A percentile compares a stretch with the other conserved stretches of the same genome.
Conservation (phyloP, 2,329 filamentous ascomycete species). For the Colletotrichum salicis region DNA sequence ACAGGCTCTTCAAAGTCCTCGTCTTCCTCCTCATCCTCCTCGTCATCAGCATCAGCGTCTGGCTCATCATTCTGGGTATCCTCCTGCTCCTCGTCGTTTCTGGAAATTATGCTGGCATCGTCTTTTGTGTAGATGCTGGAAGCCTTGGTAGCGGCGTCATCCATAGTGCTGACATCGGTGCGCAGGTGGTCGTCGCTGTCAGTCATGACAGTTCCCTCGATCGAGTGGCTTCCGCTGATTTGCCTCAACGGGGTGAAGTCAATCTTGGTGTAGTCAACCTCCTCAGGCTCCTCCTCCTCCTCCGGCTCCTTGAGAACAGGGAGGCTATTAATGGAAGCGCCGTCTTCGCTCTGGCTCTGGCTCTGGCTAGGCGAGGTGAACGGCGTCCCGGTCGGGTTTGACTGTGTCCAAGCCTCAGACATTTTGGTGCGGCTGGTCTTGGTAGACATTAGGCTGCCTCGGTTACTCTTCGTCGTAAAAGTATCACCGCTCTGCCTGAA, state of each 20-base stretch:
- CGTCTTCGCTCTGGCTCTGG: slow-evolving; percentile 66
- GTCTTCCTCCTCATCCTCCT: slow-evolving; percentile 59
- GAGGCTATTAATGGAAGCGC: slow-evolving; percentile 55
- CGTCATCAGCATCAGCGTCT: slow-evolving; percentile 51
- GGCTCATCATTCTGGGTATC: slow-evolving; percentile 44
- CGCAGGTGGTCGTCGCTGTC: slow-evolving; percentile 36
- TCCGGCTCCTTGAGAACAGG: slow-evolving; percentile 51
- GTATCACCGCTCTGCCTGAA: slow-evolving; percentile 77
- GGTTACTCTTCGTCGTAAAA: slow-evolving; percentile 66
- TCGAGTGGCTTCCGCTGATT: slow-evolving; percentile 54
- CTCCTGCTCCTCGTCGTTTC: slow-evolving; percentile 15
- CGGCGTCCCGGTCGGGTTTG: slow-evolving; percentile 61
- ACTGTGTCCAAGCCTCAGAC: slow-evolving; percentile 76
- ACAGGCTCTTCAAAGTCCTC: slow-evolving; percentile 72
- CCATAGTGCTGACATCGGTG: slow-evolving; percentile 40
- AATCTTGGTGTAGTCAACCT: slow-evolving; percentile 70
- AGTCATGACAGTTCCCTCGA: slow-evolving; percentile 41
- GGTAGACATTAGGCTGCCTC: slow-evolving; percentile 80
- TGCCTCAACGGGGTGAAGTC: slow-evolving; percentile 62
- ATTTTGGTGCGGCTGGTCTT: slow-evolving; percentile 76
- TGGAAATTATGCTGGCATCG: slow-evolving; percentile 24
- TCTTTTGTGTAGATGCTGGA: slow-evolving; percentile 41
- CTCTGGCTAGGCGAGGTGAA: slow-evolving; percentile 65
- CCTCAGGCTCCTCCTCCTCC: slow-evolving; percentile 57
- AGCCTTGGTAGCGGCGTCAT: slow-evolving; percentile 42